phyloP scores from a whole-genome alignment of 768 basidiomycete genomes.

The Kwoniella botswanensis region DNA sequence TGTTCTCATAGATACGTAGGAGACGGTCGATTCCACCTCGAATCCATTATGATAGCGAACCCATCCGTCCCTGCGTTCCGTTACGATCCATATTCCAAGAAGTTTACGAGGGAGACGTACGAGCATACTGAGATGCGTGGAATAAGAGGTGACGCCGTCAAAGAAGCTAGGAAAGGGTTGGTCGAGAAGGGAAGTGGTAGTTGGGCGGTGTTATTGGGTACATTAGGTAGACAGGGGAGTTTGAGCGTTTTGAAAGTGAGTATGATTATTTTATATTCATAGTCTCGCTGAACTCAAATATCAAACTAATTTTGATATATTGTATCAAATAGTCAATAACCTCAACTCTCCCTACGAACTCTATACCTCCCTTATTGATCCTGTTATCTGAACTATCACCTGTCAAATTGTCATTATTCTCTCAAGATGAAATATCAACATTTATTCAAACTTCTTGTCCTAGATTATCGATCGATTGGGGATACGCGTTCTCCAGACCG shows the following conservation, averaged over 20 bases:
- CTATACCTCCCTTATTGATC: slow-evolving; percentile 68
- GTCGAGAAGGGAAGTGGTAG: slow-evolving; percentile 56
- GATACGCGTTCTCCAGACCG: slow-evolving; percentile 89
- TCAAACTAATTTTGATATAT: background rate
- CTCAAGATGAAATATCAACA: slow-evolving; percentile 73
- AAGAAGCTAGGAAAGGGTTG: slow-evolving; percentile 70
- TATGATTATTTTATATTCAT: background rate
- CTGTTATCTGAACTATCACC: slow-evolving; percentile 97
- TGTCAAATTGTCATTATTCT: slow-evolving; percentile 83
- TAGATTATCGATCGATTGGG: slow-evolving; percentile 96
- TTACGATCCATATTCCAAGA: slow-evolving; percentile 98
- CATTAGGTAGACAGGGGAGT: slow-evolving; percentile 91
- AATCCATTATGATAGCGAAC: slow-evolving; percentile 99
- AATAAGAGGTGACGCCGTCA: slow-evolving; percentile 75
- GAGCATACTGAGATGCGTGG: slow-evolving; percentile 84
- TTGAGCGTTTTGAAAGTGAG: slow-evolving; percentile 80
- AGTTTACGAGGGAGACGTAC: slow-evolving; percentile 89
- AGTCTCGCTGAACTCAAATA: too few species aligned
- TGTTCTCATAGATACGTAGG: slow-evolving; percentile 76
- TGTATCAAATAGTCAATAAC: slow-evolving; percentile 36
- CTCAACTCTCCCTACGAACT: slow-evolving; percentile 32
- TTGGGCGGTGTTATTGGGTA: slow-evolving; percentile 95
- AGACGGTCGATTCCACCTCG: slow-evolving; percentile 96
- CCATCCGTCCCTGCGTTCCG: slow-evolving; percentile 92
- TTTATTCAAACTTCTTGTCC: slow-evolving; percentile 98